Conservation (phyloP, 306 rosid genomes). For the Comarum palustre region DNA sequence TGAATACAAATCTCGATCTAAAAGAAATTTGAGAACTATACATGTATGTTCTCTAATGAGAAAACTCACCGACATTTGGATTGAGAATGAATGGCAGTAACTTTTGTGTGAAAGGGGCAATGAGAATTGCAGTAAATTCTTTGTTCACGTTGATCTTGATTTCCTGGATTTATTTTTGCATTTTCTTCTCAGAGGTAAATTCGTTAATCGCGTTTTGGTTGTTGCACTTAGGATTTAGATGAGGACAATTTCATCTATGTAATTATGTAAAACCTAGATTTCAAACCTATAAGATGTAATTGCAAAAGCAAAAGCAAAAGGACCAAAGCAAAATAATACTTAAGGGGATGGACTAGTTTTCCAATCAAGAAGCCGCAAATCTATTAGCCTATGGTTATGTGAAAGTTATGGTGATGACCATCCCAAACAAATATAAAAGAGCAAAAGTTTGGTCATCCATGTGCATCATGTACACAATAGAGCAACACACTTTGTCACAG, state of each 20-base stretch:
- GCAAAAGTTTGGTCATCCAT: slow-evolving; percentile 17
- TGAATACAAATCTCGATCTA: slow-evolving; percentile 9
- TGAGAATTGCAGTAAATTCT: neutral
- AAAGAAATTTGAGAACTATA: neutral
- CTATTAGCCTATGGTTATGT: neutral
- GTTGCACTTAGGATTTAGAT: neutral
- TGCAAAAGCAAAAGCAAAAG: neutral
- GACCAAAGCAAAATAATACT: neutral
- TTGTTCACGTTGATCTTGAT: neutral
- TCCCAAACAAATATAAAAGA: neutral
- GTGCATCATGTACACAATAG: slow-evolving; percentile 24
- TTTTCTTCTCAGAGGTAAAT: slow-evolving; percentile 19
- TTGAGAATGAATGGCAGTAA: slow-evolving; percentile 13
- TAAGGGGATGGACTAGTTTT: neutral
- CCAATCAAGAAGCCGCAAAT: slow-evolving; percentile 13
- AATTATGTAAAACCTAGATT: too few species aligned
- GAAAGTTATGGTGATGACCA: neutral
- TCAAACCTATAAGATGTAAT: too few species aligned
- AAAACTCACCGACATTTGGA: slow-evolving; percentile 50
- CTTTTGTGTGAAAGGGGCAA: neutral
- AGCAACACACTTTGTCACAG: neutral
- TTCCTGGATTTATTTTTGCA: neutral
- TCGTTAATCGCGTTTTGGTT: slow-evolving; percentile 11
- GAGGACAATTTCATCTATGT: too few species aligned
- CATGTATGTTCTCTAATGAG: neutral